Percentiles rank a stretch among this genome's conserved stretches.
Evolutionary conservation across 75 land plant genomes (phyloP).

Genomic region (Cunninghamia lanceolata): DNA sequence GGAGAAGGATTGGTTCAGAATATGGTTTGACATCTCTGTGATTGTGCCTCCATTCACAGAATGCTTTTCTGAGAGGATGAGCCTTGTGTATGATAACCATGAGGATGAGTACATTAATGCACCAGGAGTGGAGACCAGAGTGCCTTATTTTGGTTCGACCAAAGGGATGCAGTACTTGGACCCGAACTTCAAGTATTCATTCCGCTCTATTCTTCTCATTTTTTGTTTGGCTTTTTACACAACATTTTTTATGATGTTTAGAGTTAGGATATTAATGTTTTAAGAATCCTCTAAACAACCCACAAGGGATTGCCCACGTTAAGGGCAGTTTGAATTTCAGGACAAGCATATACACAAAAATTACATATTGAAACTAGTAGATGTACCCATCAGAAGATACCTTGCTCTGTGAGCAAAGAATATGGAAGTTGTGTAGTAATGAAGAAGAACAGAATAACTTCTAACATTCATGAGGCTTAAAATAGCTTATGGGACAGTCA

Average conservation of each 20-base stretch:
- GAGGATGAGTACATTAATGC: slow-evolving; percentile 58
- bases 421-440: background rate
- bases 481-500: too few species aligned
- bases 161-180: slow-evolving; percentile 66
- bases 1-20: slow-evolving; percentile 56
- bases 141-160: slow-evolving; percentile 78
- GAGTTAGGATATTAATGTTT: background rate
- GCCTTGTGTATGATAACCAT: slow-evolving; percentile 48
- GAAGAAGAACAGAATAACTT: background rate
- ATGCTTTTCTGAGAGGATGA: slow-evolving; percentile 83
- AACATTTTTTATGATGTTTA: background rate
- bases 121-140: slow-evolving; percentile 82
- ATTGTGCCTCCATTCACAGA: slow-evolving; percentile 68
- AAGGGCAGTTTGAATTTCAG: background rate
- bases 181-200: slow-evolving; percentile 66
- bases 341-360: background rate
- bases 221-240: background rate
- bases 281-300: background rate
- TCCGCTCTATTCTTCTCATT: background rate
- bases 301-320: background rate
- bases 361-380: background rate
- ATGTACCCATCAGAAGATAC: background rate
- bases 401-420: background rate
- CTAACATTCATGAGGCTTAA: too few species aligned
- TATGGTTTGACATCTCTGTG: slow-evolving; percentile 80